phyloP scores from a whole-genome alignment of 2,329 filamentous ascomycete genomes.

The Ceratocystis harringtonii region DNA sequence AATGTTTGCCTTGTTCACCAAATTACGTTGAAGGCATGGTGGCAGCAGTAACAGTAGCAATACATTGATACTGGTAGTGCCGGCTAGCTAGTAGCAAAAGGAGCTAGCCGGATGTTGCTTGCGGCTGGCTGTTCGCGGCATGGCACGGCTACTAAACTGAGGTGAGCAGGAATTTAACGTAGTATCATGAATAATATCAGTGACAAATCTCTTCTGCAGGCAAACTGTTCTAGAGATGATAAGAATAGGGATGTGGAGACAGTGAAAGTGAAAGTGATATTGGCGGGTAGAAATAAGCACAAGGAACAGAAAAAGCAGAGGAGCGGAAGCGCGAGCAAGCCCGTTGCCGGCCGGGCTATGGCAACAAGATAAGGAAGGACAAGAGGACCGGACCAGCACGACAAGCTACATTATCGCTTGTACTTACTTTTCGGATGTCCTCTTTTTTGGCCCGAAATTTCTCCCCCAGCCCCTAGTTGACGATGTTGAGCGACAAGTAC shows the following conservation, averaged over 20 bases:
- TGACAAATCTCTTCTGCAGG: not conserved
- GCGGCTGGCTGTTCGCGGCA: too few relatives aligned
- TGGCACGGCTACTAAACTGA: too few relatives aligned
- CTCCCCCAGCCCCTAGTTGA: too few relatives aligned
- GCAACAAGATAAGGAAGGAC: not conserved
- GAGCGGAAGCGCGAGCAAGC: not conserved
- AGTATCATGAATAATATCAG: not conserved
- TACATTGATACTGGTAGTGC: too few relatives aligned
- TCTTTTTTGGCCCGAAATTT: too few relatives aligned
- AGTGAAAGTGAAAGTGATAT: not conserved
- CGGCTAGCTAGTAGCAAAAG: too few relatives aligned
- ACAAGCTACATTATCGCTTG: not conserved
- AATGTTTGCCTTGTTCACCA: not conserved
- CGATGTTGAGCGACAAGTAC: too few relatives aligned
- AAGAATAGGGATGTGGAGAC: not conserved
- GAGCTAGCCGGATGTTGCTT: too few relatives aligned
- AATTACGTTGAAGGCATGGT: not conserved
- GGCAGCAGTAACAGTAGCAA: too few relatives aligned
- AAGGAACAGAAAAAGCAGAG: not conserved
- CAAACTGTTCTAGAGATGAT: not conserved
- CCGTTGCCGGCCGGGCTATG: not conserved
- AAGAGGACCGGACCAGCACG: not conserved
- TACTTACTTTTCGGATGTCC: too few relatives aligned
- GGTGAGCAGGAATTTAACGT: too few relatives aligned
- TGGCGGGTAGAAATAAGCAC: not conserved